Conservation (phyloP, 805 yeast genomes). For the Jamesozyma jinghongensis region DNA sequence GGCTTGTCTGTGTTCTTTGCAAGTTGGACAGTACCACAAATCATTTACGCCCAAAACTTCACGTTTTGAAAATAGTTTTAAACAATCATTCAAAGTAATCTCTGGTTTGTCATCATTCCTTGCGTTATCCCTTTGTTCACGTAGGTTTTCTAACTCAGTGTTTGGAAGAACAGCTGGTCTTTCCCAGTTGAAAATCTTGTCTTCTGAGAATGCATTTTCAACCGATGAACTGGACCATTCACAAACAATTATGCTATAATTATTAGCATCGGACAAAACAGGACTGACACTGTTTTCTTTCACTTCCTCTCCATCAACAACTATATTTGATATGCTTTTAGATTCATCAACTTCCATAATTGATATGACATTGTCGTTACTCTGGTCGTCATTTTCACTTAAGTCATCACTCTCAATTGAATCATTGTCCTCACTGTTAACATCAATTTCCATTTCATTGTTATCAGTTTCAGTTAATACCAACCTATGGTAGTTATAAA, state of each 20-base stretch:
- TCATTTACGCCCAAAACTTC: conserved; percentile 85
- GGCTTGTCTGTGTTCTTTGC: conserved; percentile 85
- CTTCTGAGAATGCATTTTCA: conserved; percentile 44
- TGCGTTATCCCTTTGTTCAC: conserved; percentile 23
- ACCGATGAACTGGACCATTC: conserved; percentile 52
- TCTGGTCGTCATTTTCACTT: neutral
- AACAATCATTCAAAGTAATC: conserved; percentile 63
- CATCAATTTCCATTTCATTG: neutral
- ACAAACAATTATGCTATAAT: conserved; percentile 42
- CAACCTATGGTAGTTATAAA: conserved; percentile 17
- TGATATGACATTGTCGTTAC: neutral
- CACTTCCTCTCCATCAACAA: neutral
- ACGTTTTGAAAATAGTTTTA: conserved; percentile 63
- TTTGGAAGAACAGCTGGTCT: conserved; percentile 42
- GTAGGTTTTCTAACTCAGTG: conserved; percentile 44
- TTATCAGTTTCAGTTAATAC: neutral
- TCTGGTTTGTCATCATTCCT: conserved; percentile 26
- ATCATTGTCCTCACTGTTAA: neutral
- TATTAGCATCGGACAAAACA: neutral
- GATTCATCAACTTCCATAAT: conserved; percentile 1
- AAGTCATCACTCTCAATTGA: neutral
- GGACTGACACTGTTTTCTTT: neutral
- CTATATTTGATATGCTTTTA: neutral
- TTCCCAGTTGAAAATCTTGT: conserved; percentile 50
- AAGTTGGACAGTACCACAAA: conserved; percentile 86